A percentile compares a stretch with the other conserved stretches of the same genome.
Conservation (phyloP, 176 grass and related monocot genomes). For the Panicum miliaceum region DNA sequence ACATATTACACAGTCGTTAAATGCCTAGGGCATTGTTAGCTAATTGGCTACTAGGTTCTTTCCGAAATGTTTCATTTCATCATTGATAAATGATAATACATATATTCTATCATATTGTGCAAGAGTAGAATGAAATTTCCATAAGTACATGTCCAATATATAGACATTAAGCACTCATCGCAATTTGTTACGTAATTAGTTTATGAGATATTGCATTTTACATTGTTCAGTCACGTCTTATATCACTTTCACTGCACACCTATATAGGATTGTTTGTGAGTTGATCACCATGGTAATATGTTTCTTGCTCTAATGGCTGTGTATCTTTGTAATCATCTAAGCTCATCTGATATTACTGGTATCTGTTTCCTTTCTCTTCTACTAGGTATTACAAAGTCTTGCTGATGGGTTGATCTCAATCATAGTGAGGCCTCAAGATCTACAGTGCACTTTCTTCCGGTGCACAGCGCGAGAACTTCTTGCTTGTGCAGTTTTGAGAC, state of each 20-base stretch:
- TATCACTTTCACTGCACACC: background rate
- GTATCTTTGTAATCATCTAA: slow-evolving; percentile 29
- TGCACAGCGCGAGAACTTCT: slow-evolving; percentile 88
- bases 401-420: slow-evolving; percentile 72
- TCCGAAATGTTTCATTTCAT: background rate
- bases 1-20: background rate
- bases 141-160: slow-evolving; percentile 7
- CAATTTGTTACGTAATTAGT: slow-evolving; percentile 19
- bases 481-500: slow-evolving; percentile 83
- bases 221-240: background rate
- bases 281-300: slow-evolving; percentile 11
- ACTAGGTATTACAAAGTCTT: slow-evolving; percentile 87
- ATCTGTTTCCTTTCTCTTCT: slow-evolving; percentile 36
- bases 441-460: slow-evolving; percentile 84
- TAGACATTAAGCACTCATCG: slow-evolving; percentile 1
- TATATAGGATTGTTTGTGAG: slow-evolving; percentile 24
- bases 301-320: slow-evolving; percentile 1
- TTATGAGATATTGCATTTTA: slow-evolving; percentile 8
- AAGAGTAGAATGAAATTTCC: background rate
- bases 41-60: background rate
- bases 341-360: slow-evolving; percentile 8
- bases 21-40: background rate
- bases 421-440: slow-evolving; percentile 73
- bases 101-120: background rate
- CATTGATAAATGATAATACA: slow-evolving; percentile 1